Conservation (phyloP, 2,329 filamentous ascomycete species). For the Ophioceras dolichostomum region DNA sequence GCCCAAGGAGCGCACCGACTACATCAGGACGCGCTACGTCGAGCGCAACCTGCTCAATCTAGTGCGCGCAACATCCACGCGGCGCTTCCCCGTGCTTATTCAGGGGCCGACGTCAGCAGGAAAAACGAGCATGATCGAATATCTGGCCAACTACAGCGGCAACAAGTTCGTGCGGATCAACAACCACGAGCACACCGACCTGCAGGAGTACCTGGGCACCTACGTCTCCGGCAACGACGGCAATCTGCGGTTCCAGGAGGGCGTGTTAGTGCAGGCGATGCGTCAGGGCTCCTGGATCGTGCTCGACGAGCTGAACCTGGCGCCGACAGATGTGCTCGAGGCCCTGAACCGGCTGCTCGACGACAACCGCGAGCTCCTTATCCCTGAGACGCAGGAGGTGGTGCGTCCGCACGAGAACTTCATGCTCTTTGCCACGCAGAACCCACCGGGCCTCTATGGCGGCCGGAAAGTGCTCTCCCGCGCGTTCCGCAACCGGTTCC, state of each 20-base stretch:
- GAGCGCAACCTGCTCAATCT: conserved; percentile 91
- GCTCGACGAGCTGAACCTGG: conserved; percentile 91
- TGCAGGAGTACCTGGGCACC: conserved; percentile 94
- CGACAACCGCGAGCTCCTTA: conserved; percentile 89
- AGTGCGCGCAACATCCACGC: conserved; percentile 83
- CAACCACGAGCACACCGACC: conserved; percentile 96
- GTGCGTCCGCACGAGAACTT: conserved; percentile 89
- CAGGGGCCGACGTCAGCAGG: conserved; percentile 95
- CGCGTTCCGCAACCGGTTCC: conserved; percentile 91
- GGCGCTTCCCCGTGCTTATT: conserved; percentile 84
- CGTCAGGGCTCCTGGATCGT: conserved; percentile 96
- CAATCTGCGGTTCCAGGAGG: conserved; percentile 82
- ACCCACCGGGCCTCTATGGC: conserved; percentile 89
- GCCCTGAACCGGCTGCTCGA: conserved; percentile 90
- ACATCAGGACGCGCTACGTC: conserved; percentile 94
- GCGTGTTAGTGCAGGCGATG: conserved; percentile 82
- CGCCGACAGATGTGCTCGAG: conserved; percentile 92
- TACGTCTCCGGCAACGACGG: conserved; percentile 83
- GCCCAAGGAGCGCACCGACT: conserved; percentile 66
- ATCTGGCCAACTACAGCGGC: conserved; percentile 89
- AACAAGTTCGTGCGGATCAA: conserved; percentile 98
- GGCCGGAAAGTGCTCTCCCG: conserved; percentile 87
- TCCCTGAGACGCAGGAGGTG: conserved; percentile 92
- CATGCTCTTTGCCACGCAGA: conserved; percentile 97
- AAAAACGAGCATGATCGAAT: conserved; percentile 99